phyloP scores from a whole-genome alignment of 768 basidiomycete genomes.

The Mycena amicta region DNA sequence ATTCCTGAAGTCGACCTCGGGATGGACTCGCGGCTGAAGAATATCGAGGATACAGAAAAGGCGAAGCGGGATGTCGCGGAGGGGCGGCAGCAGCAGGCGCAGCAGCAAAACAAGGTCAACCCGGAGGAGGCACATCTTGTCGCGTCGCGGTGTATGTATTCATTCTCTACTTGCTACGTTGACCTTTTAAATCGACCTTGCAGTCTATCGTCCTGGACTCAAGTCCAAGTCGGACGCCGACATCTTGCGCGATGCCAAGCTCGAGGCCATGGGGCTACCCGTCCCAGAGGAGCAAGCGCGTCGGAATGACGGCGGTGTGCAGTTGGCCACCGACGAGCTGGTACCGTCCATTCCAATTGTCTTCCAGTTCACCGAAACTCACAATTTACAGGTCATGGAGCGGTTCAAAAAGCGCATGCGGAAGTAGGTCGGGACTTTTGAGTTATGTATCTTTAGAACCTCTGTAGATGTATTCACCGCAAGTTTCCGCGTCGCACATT shows the following conservation, averaged over 20 bases:
- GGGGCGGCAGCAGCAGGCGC: slow-evolving; percentile 62
- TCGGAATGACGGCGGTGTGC: slow-evolving; percentile 58
- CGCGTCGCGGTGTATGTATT: slow-evolving; percentile 78
- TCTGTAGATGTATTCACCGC: no score
- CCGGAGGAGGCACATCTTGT: slow-evolving; percentile 83
- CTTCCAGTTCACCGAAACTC: neutral
- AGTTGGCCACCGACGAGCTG: slow-evolving; percentile 90
- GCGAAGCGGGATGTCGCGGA: slow-evolving; percentile 88
- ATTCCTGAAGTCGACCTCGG: slow-evolving; percentile 98
- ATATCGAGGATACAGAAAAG: slow-evolving; percentile 97
- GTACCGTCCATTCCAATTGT: slow-evolving; percentile 38
- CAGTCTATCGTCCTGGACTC: slow-evolving; percentile 85
- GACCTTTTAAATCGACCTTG: neutral
- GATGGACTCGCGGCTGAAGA: slow-evolving; percentile 96
- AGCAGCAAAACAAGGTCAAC: slow-evolving; percentile 43
- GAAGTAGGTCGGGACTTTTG: slow-evolving; percentile 47
- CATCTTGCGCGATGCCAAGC: slow-evolving; percentile 83
- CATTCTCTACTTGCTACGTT: neutral
- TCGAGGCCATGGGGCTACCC: slow-evolving; percentile 81
- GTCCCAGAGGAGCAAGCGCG: slow-evolving; percentile 54
- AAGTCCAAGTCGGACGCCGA: slow-evolving; percentile 86
- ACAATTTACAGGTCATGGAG: slow-evolving; percentile 75
- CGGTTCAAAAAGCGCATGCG: slow-evolving; percentile 97
- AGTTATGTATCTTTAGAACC: no score
- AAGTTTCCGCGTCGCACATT: no score